Conservation (phyloP, 164 flowering plant species). For the Vitis rupestris region DNA sequence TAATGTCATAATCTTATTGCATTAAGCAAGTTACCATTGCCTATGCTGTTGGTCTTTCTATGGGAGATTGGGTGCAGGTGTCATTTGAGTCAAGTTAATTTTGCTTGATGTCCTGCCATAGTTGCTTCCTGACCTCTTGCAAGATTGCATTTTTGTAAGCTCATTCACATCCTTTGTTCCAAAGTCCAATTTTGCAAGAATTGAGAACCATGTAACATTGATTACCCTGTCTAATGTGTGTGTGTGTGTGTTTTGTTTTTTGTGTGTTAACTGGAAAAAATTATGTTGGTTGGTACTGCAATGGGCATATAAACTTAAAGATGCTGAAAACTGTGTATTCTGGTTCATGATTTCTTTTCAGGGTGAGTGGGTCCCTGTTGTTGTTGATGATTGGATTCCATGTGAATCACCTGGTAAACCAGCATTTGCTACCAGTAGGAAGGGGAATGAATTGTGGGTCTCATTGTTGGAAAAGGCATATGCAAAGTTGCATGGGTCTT, state of each 20-base stretch:
- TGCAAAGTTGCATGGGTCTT: constrained; percentile 98
- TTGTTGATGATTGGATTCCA: constrained; percentile 99
- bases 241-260: no score
- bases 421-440: constrained; percentile 96
- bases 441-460: constrained; percentile 93
- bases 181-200: neutral
- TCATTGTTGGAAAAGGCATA: constrained; percentile 96
- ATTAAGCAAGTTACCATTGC: neutral
- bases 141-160: neutral
- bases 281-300: neutral
- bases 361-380: constrained; percentile 99
- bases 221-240: neutral
- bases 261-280: no score
- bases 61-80: no score
- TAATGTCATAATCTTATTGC: neutral
- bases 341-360: constrained; percentile 17
- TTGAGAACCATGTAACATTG: neutral
- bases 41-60: neutral
- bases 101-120: constrained; percentile 1
- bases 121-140: neutral
- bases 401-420: constrained; percentile 95
- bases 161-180: neutral
- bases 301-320: no score
- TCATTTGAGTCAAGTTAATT: neutral
- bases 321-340: neutral